Evolutionary conservation across 257 asterid genomes (phyloP).

Genomic region (Rubia yunnanensis): DNA sequence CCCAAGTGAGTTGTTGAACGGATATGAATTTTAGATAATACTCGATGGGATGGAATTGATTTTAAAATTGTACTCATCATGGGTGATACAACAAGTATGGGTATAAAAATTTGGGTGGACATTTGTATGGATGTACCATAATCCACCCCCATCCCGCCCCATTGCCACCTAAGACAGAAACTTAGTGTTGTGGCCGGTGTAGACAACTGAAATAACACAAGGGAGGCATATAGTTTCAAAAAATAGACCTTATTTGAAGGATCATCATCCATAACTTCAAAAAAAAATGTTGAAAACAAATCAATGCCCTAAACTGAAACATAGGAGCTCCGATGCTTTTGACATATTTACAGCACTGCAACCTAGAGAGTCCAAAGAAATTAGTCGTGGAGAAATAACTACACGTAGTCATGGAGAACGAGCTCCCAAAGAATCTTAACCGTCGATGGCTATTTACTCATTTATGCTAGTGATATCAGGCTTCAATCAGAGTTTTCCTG

Average conservation of each 20-base stretch:
- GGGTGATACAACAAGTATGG: no score
- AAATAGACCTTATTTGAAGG: slow-evolving; percentile 11
- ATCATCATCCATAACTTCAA: neutral
- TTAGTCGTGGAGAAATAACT: slow-evolving; percentile 15
- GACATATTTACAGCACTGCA: slow-evolving; percentile 35
- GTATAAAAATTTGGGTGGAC: no score
- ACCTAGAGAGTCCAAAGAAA: slow-evolving; percentile 22
- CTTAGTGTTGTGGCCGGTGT: no score
- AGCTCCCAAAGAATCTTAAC: slow-evolving; percentile 43
- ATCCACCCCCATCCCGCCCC: no score
- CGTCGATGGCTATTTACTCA: slow-evolving; percentile 57
- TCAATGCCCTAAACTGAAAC: slow-evolving; percentile 18
- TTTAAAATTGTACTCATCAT: no score
- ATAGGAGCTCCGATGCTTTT: slow-evolving; percentile 14
- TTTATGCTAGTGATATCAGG: slow-evolving; percentile 32
- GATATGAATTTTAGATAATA: no score
- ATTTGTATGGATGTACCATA: no score
- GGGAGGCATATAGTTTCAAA: neutral
- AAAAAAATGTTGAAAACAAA: slow-evolving; percentile 14
- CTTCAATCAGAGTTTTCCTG: slow-evolving; percentile 29
- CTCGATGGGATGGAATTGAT: no score
- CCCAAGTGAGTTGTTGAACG: no score
- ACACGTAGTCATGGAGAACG: slow-evolving; percentile 10
- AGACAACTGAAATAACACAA: neutral
- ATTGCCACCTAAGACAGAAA: no score